phyloP scores from a whole-genome alignment of 768 basidiomycete genomes.

The Naganishia onofrii region DNA sequence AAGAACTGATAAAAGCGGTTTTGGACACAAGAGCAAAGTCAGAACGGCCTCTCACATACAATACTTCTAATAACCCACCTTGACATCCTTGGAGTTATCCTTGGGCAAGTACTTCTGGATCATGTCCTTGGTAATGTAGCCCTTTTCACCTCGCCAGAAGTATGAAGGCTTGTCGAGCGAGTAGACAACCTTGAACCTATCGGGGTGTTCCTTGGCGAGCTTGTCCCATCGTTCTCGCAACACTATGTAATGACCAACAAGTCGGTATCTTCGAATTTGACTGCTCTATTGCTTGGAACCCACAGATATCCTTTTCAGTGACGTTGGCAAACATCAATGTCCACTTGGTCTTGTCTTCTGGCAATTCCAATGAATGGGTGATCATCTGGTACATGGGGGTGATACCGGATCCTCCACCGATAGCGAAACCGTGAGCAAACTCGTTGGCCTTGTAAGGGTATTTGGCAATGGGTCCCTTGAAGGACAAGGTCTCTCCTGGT shows the following conservation, averaged over 20 bases:
- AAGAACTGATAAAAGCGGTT: conserved; percentile 53
- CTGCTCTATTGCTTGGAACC: conserved; percentile 56
- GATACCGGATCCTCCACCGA: conserved; percentile 92
- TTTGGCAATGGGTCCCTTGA: conserved; percentile 91
- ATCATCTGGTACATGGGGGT: conserved; percentile 60
- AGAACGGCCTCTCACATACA: neutral
- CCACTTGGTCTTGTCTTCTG: conserved; percentile 92
- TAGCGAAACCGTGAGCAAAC: conserved; percentile 73
- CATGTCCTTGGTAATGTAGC: conserved; percentile 71
- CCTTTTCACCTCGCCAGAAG: conserved; percentile 66
- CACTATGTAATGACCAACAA: conserved; percentile 33
- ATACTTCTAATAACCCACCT: conserved; percentile 55
- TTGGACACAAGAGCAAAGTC: neutral
- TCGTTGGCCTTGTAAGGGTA: conserved; percentile 69
- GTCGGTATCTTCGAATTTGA: neutral
- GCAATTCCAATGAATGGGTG: conserved; percentile 62
- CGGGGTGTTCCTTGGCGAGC: conserved; percentile 55
- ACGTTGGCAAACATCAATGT: conserved; percentile 88
- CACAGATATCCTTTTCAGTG: conserved; percentile 80
- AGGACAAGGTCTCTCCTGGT: conserved; percentile 73
- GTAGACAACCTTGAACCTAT: conserved; percentile 74
- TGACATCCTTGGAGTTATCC: conserved; percentile 69
- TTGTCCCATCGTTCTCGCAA: conserved; percentile 51
- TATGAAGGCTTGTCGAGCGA: conserved; percentile 73
- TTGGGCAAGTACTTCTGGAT: conserved; percentile 71